Evolutionary conservation across 768 basidiomycete species (phyloP).

Genomic region (Pholiota microspora): DNA sequence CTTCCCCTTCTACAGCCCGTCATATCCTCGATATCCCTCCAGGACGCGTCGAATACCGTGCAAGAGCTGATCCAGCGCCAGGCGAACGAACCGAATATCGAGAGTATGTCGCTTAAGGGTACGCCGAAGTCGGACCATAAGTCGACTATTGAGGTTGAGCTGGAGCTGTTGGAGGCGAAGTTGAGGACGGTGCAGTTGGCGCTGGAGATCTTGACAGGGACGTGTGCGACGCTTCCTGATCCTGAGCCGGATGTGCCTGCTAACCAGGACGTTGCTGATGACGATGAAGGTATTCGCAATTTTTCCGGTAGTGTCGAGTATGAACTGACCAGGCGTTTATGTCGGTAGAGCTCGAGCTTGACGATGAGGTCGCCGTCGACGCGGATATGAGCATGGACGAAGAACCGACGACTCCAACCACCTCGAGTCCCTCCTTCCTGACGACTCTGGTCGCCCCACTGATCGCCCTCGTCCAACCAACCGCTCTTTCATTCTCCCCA

Average conservation of each 20-base stretch:
- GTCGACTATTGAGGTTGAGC: slow-evolving; percentile 60
- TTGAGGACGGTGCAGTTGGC: slow-evolving; percentile 76
- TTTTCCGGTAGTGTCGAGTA: too few relatives aligned
- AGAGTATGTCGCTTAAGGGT: slow-evolving; percentile 57
- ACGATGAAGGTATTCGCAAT: slow-evolving; percentile 22
- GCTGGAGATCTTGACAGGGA: slow-evolving; percentile 85
- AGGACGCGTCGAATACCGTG: slow-evolving; percentile 45
- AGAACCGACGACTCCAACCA: slow-evolving; percentile 32
- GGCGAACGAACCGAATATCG: slow-evolving; percentile 32
- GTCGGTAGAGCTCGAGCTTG: slow-evolving; percentile 13
- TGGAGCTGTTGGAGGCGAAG: slow-evolving; percentile 70
- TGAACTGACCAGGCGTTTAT: slow-evolving; percentile 7
- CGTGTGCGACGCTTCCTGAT: slow-evolving; percentile 87
- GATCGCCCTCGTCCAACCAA: slow-evolving; percentile 70
- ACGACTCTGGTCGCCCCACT: slow-evolving; percentile 67
- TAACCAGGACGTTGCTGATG: slow-evolving; percentile 38
- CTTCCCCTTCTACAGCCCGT: slow-evolving; percentile 70
- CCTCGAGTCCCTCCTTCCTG: slow-evolving; percentile 42
- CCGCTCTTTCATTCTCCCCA: slow-evolving; percentile 80
- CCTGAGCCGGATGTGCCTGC: slow-evolving; percentile 45
- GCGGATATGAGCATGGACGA: slow-evolving; percentile 42
- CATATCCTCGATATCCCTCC: slow-evolving; percentile 56
- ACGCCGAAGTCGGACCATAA: slow-evolving; percentile 78
- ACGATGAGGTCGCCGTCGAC: slow-evolving; percentile 27
- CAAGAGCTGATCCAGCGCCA: slow-evolving; percentile 51